A percentile compares a stretch with the other conserved stretches of the same genome.
phyloP scores from a whole-genome alignment of 2,329 filamentous ascomycete genomes.

The Fusarium agapanthi region DNA sequence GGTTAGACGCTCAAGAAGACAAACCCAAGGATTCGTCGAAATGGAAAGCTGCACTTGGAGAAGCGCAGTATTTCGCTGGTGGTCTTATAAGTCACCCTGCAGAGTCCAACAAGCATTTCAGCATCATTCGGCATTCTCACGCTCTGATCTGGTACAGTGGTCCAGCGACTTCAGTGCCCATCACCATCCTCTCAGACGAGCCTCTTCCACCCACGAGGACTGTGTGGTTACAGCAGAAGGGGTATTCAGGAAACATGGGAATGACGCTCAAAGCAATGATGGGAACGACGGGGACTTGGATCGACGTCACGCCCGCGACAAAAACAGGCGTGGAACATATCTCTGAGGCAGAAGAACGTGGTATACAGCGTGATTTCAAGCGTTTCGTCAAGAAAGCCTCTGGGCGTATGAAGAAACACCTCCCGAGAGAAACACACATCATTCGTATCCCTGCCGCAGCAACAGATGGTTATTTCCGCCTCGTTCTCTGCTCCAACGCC shows the following conservation, averaged over 20 bases:
- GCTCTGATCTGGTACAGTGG: constrained; percentile 73
- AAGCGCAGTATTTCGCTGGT: constrained; percentile 71
- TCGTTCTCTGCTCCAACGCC: constrained; percentile 66
- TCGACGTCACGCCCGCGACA: constrained; percentile 71
- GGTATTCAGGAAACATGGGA: constrained; percentile 73
- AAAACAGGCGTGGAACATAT: constrained; percentile 59
- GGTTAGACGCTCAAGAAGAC: constrained; percentile 3
- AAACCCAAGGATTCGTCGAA: constrained; percentile 38
- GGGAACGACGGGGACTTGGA: constrained; percentile 67
- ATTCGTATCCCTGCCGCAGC: constrained; percentile 71
- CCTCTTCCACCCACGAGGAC: constrained; percentile 66
- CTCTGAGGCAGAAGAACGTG: constrained; percentile 66
- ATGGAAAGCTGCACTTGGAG: constrained; percentile 61
- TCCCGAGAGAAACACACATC: constrained; percentile 69
- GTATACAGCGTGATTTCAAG: constrained; percentile 72
- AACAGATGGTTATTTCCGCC: constrained; percentile 73
- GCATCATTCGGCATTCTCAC: constrained; percentile 72
- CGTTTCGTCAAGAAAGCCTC: constrained; percentile 68
- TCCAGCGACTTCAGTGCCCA: constrained; percentile 67
- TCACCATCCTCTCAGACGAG: constrained; percentile 70
- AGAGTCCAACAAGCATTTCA: constrained; percentile 72
- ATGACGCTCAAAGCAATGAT: constrained; percentile 72
- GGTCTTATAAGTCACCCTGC: constrained; percentile 70
- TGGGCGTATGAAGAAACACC: constrained; percentile 56
- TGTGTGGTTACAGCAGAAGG: constrained; percentile 74